A percentile compares a stretch with the other conserved stretches of the same genome.
phyloP scores from a whole-genome alignment of 345 rosid genomes.

The Noccaea bulbosa region DNA sequence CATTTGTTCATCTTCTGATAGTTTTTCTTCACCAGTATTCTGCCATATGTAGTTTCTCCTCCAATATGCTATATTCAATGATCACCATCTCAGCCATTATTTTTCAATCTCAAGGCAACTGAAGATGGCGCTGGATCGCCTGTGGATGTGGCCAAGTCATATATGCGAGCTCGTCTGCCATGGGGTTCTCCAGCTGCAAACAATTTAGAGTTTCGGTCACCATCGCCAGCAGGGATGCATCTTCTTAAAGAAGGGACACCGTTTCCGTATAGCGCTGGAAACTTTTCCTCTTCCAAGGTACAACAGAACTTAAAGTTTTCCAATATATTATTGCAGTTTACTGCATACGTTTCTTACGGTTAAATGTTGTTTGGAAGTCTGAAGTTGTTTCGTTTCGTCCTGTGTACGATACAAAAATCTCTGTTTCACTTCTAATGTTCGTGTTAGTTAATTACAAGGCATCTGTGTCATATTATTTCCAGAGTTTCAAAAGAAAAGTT shows the following conservation, averaged over 20 bases:
- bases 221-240: conserved; percentile 52
- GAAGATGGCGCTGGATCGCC: conserved; percentile 76
- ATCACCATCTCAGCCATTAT: conserved; percentile 22
- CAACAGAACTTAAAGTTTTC: background rate
- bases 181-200: conserved; percentile 69
- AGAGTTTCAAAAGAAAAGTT: conserved; percentile 20
- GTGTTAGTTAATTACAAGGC: conserved; percentile 6
- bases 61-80: conserved; percentile 23
- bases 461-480: conserved; percentile 23
- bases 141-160: conserved; percentile 78
- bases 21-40: conserved; percentile 12
- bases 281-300: conserved; percentile 63
- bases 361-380: conserved; percentile 25
- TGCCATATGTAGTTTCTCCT: conserved; percentile 11
- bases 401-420: no score
- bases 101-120: conserved; percentile 45
- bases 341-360: conserved; percentile 17
- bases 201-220: conserved; percentile 47
- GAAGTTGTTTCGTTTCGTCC: conserved; percentile 1
- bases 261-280: conserved; percentile 49
- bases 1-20: conserved; percentile 2
- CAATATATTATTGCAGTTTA: conserved; percentile 4
- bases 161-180: conserved; percentile 71
- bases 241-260: conserved; percentile 61
- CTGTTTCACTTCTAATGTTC: background rate